phyloP scores from a whole-genome alignment of 2,329 filamentous ascomycete genomes.

The Lachnellula suecica region DNA sequence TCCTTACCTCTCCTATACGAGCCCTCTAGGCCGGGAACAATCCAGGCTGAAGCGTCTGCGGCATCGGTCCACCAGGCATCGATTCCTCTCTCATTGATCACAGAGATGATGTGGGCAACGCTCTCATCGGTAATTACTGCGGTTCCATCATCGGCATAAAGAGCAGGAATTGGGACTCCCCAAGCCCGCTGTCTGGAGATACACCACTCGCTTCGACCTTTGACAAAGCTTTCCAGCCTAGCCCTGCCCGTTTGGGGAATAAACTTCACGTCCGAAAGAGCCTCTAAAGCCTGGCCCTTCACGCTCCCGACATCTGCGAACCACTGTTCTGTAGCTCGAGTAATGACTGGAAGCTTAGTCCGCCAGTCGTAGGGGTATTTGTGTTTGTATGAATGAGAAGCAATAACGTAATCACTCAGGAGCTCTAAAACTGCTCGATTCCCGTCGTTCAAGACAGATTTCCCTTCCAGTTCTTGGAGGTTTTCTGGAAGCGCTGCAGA shows the following conservation, averaged over 20 bases:
- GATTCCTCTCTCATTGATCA: slow-evolving; percentile 76
- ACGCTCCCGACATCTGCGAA: slow-evolving; percentile 89
- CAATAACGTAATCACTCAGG: slow-evolving; percentile 64
- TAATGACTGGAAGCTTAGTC: slow-evolving; percentile 87
- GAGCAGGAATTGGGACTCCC: slow-evolving; percentile 92
- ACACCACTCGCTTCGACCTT: slow-evolving; percentile 92
- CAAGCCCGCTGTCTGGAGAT: slow-evolving; percentile 94
- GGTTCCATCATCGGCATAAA: slow-evolving; percentile 73
- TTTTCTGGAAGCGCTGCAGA: slow-evolving; percentile 72
- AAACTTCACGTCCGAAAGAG: slow-evolving; percentile 73
- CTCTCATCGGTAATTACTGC: slow-evolving; percentile 78
- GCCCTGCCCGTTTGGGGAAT: slow-evolving; percentile 72
- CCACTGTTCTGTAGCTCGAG: slow-evolving; percentile 94
- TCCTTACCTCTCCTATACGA: slow-evolving; percentile 76
- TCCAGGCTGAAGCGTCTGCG: slow-evolving; percentile 74
- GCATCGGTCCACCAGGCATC: slow-evolving; percentile 93
- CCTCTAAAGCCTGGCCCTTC: slow-evolving; percentile 68
- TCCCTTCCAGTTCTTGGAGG: slow-evolving; percentile 65
- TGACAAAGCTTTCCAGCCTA: slow-evolving; percentile 81
- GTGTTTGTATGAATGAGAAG: slow-evolving; percentile 72
- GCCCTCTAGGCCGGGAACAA: slow-evolving; percentile 61
- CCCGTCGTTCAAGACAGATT: slow-evolving; percentile 70
- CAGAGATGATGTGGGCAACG: slow-evolving; percentile 79
- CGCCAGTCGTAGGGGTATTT: slow-evolving; percentile 99
- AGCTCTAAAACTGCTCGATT: slow-evolving; percentile 68